Evolutionary conservation across 2,329 filamentous ascomycete species (phyloP).

Genomic region (Paecilomyces niveus): DNA sequence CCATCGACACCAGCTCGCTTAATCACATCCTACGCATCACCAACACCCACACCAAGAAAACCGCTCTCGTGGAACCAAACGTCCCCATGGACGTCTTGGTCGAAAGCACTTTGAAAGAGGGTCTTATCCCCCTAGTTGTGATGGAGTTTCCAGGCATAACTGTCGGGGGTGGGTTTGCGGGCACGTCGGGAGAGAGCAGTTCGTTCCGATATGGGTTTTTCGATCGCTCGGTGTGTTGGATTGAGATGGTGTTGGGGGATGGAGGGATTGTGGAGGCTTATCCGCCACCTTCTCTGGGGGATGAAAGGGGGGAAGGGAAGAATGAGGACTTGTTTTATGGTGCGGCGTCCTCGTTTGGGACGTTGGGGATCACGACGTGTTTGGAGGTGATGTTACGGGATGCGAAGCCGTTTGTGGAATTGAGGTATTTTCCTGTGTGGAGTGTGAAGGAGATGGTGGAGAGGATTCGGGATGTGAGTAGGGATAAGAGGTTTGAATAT

Average conservation of each 20-base stretch:
- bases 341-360: neutral
- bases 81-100: constrained; percentile 62
- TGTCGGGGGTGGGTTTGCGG: constrained; percentile 59
- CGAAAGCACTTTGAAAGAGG: constrained; percentile 47
- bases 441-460: neutral
- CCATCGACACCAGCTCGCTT: constrained; percentile 61
- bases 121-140: constrained; percentile 57
- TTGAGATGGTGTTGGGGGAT: constrained; percentile 58
- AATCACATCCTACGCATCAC: constrained; percentile 55
- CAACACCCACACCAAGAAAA: constrained; percentile 38
- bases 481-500: neutral
- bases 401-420: neutral
- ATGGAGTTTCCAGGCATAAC: constrained; percentile 69
- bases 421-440: neutral
- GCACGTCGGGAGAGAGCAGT: constrained; percentile 60
- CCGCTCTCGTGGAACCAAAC: constrained; percentile 62
- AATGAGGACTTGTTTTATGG: neutral
- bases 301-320: constrained; percentile 28
- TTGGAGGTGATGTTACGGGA: neutral
- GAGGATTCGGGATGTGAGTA: neutral
- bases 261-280: constrained; percentile 49
- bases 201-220: constrained; percentile 62
- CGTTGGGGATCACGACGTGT: neutral
- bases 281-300: constrained; percentile 54
- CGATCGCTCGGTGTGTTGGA: constrained; percentile 53